Percentiles rank a stretch among this genome's conserved stretches.
Conservation (phyloP, 352 stramenopile genomes). For the Detonula confervacea region DNA sequence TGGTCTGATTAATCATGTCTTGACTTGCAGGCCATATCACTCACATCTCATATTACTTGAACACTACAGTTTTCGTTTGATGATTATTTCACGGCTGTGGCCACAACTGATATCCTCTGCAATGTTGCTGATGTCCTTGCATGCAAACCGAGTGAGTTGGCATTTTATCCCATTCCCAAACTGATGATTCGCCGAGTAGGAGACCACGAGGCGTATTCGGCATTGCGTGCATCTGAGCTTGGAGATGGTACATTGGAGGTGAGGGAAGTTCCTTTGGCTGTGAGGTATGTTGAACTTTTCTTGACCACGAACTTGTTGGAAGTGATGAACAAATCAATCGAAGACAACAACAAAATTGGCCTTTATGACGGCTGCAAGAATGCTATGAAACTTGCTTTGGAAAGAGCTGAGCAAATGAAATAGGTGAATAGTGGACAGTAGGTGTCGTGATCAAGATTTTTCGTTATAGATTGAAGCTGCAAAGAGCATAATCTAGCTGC, state of each 20-base stretch:
- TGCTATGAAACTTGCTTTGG: constrained; percentile 79
- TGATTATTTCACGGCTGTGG: constrained; percentile 87
- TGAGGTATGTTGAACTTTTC: constrained; percentile 82
- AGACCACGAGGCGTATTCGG: constrained; percentile 86
- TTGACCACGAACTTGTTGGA: constrained; percentile 73
- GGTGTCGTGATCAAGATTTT: no score
- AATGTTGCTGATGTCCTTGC: constrained; percentile 84
- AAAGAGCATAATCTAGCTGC: no score
- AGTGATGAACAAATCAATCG: constrained; percentile 85
- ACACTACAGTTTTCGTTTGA: constrained; percentile 78
- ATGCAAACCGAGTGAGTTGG: constrained; percentile 86
- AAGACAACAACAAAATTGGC: constrained; percentile 81
- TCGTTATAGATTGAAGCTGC: no score
- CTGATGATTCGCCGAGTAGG: constrained; percentile 87
- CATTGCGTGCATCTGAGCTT: constrained; percentile 80
- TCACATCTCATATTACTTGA: not conserved
- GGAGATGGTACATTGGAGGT: constrained; percentile 85
- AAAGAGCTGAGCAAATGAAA: constrained; percentile 39
- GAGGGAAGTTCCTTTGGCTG: constrained; percentile 68
- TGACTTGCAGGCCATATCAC: no score
- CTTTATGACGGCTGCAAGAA: constrained; percentile 88
- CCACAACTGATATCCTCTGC: constrained; percentile 86
- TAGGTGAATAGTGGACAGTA: no score
- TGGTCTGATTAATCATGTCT: not conserved
- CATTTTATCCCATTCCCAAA: constrained; percentile 87